A percentile compares a stretch with the other conserved stretches of the same genome.
These are phyloP conservation scores for Parvularia atlantis DNA, from an alignment of 78 protist genomes.

Conservation along the genomic window DNA sequence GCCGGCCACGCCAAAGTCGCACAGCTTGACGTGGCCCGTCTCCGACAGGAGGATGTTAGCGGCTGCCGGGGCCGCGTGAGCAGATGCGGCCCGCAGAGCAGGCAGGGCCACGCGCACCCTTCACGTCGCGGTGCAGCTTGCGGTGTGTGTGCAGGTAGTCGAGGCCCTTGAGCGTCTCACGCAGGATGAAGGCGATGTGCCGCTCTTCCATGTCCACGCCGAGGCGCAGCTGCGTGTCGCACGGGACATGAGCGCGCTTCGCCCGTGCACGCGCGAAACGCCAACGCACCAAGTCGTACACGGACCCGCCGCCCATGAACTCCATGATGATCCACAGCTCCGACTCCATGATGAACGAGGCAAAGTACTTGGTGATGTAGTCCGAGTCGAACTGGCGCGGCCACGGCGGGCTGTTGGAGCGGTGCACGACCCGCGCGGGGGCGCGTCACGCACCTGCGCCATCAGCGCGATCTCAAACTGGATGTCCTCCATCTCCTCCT, in stretches of 20 bases:
- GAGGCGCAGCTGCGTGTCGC: too few relatives aligned
- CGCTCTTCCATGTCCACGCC: too few relatives aligned
- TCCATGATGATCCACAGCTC: conserved; percentile 94
- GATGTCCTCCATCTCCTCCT: too few relatives aligned
- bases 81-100: not conserved
- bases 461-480: too few relatives aligned
- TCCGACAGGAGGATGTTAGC: conserved; percentile 80
- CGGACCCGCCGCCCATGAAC: conserved; percentile 86
- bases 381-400: too few relatives aligned
- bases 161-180: conserved; percentile 75
- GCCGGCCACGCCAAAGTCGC: conserved; percentile 97
- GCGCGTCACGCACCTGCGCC: too few relatives aligned
- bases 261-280: too few relatives aligned
- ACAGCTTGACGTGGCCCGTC: conserved; percentile 83
- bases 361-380: conserved; percentile 36
- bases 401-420: too few relatives aligned
- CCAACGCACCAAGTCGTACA: conserved; percentile 64
- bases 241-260: too few relatives aligned
- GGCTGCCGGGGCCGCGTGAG: conserved; percentile 17
- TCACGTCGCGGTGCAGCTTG: conserved; percentile 94
- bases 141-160: conserved; percentile 80
- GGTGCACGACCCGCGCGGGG: too few relatives aligned
- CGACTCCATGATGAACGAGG: conserved; percentile 59
- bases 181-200: conserved; percentile 71
- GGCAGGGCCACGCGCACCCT: conserved; percentile 50